Conservation (phyloP, 1,139 yeast species). For the Debaryomyces sp. region DNA sequence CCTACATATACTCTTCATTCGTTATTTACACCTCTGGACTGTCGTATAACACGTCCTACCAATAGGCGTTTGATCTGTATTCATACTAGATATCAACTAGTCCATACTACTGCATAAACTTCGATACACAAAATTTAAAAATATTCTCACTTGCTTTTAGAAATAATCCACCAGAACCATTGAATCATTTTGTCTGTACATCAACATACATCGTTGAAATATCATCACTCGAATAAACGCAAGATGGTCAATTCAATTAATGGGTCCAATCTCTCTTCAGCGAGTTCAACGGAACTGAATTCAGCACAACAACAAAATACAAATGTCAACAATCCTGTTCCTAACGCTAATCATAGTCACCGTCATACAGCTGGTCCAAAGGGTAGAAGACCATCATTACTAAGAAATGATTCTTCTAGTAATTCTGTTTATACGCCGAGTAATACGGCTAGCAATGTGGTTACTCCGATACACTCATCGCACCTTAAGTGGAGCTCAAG, state of each 20-base stretch:
- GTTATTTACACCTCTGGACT: background rate
- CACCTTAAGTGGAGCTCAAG: slow-evolving; percentile 5
- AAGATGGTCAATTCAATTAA: background rate
- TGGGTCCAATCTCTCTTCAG: background rate
- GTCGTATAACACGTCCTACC: background rate
- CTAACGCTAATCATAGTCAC: background rate
- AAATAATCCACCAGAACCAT: slow-evolving; percentile 4
- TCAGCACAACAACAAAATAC: slow-evolving; percentile 8
- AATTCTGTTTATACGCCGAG: background rate
- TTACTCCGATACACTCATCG: background rate
- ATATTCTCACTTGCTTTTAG: slow-evolving; percentile 7
- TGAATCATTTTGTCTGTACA: slow-evolving; percentile 3
- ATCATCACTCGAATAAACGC: background rate
- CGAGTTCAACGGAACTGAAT: slow-evolving; percentile 9
- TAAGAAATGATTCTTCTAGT: slow-evolving; percentile 22
- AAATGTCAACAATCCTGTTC: slow-evolving; percentile 9
- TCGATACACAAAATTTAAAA: slow-evolving; percentile 5
- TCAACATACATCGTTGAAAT: background rate
- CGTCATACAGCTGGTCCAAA: slow-evolving; percentile 8
- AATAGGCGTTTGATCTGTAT: no score
- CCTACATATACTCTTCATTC: slow-evolving; percentile 1
- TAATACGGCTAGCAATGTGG: background rate
- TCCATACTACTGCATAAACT: slow-evolving; percentile 3
- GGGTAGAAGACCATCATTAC: slow-evolving; percentile 22
- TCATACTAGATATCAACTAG: background rate